Base-by-base conservation (phyloP, 2,329 filamentous ascomycete genomes). In the Fusarium cicatricum region DNA sequence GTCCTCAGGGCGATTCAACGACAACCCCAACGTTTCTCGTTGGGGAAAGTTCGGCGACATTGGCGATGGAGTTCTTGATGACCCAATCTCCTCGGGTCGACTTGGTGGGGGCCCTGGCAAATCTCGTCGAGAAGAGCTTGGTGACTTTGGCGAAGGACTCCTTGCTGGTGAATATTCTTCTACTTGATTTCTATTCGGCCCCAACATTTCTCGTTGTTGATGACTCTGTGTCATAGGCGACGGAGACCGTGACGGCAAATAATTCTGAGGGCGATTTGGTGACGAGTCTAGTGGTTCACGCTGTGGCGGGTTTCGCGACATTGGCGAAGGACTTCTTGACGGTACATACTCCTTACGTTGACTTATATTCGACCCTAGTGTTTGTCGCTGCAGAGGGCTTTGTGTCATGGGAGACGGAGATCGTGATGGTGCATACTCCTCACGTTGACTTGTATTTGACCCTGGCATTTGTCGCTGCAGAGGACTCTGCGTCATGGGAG, bases 161-260 rank as follows among this genome's bases (percentile, higher is more conserved):
- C 34, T 23, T 38, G 44, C 17, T 3, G 44, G 26, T 10, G 29
- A 19, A 23, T 21, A 9, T 11, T 47, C 44, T 9, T 36, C 26
- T 17, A 17, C 26, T 5, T n/a, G 23, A 17, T 32, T 9, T 12
- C 7, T 10, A 10, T 26, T 26, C 23, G 23, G 26, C 10, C 12
- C n/a, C 8, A 50, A 38, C 2, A 61, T 51, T 16, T 44, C 55
- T 33, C 37, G 21, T 12, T 57, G 41, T 9, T 23, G n/a, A 37
- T 40, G 26, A n/a, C 33, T 54, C 11, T 56, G 60, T 10, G 60
- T 64, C 19, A 48, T 41, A 6, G 56, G 48, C 12, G 51, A 61
- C 12, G 31, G 48, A 15, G 56, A 41, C 26, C 31, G 52, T 14
- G 56, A 33, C n/a, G 46, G 31, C 12, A 34, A 8, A 31, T 53